Evolutionary conservation across 257 asterid species (phyloP).

Genomic region (Fraxinus anomala): DNA sequence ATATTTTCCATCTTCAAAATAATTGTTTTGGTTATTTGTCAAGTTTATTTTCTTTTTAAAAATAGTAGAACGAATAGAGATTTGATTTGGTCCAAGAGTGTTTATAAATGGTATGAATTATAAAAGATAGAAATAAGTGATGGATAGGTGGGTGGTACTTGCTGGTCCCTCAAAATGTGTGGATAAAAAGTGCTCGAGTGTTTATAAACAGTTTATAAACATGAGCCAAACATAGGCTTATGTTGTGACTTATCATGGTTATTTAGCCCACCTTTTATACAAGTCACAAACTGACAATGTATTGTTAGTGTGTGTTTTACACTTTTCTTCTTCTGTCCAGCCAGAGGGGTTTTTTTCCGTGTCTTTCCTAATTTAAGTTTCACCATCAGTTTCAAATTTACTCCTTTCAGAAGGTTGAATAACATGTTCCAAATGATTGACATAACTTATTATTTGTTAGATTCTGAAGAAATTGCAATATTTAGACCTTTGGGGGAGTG

Average conservation of each 20-base stretch:
- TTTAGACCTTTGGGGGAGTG: constrained; percentile 90
- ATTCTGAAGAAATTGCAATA: constrained; percentile 63
- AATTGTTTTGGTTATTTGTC: background rate
- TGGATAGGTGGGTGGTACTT: too few relatives aligned
- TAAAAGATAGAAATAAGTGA: too few relatives aligned
- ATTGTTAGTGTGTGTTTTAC: background rate
- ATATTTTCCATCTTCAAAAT: background rate
- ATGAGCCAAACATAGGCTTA: too few relatives aligned
- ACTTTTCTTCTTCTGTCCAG: background rate
- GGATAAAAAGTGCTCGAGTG: too few relatives aligned
- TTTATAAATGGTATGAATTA: too few relatives aligned
- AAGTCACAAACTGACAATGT: background rate
- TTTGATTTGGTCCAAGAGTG: background rate
- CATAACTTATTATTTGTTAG: constrained; percentile 37
- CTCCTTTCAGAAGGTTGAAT: constrained; percentile 12
- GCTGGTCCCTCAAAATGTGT: too few relatives aligned
- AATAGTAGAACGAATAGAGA: background rate
- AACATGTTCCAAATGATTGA: constrained; percentile 17
- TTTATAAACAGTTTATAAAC: too few relatives aligned
- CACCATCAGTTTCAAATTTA: background rate
- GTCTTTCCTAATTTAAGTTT: constrained; percentile 4
- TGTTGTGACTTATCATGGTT: too few relatives aligned
- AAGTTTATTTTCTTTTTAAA: constrained; percentile 1
- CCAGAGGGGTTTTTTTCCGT: background rate
- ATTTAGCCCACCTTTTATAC: too few relatives aligned